A percentile compares a stretch with the other conserved stretches of the same genome.
phyloP scores from a whole-genome alignment of 805 yeast genomes.

The Torulaspora quercuum region DNA sequence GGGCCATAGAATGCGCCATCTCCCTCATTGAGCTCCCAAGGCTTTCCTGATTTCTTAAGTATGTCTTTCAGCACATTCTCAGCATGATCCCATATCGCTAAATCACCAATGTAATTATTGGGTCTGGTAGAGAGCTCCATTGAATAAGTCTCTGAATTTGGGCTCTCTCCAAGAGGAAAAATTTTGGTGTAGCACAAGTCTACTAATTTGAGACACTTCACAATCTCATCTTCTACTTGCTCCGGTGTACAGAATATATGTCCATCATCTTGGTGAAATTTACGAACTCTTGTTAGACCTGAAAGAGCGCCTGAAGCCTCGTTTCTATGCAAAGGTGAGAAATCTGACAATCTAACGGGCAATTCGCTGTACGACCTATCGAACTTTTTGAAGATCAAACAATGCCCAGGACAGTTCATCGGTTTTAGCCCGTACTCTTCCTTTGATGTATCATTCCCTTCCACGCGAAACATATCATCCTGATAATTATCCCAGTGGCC shows the following conservation, averaged over 20 bases:
- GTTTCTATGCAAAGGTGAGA: conserved; percentile 88
- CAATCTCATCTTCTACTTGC: conserved; percentile 74
- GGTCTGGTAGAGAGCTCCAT: conserved; percentile 86
- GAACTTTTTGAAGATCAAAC: conserved; percentile 70
- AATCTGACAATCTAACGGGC: conserved; percentile 83
- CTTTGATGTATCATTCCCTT: conserved; percentile 44
- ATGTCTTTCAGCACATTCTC: conserved; percentile 63
- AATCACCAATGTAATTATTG: conserved; percentile 68
- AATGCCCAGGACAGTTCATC: conserved; percentile 95
- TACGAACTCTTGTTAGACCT: conserved; percentile 87
- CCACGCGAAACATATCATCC: conserved; percentile 90
- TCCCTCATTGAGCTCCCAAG: conserved; percentile 77
- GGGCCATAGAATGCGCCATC: conserved; percentile 98
- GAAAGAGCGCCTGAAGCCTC: conserved; percentile 92
- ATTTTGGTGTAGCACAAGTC: conserved; percentile 70
- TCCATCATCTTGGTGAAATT: conserved; percentile 98
- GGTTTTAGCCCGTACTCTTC: conserved; percentile 82
- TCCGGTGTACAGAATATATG: conserved; percentile 84
- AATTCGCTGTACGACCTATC: conserved; percentile 82
- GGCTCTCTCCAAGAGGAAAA: conserved; percentile 33
- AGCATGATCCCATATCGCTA: conserved; percentile 78
- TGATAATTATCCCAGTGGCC: conserved; percentile 97
- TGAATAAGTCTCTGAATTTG: conserved; percentile 45
- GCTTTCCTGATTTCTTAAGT: conserved; percentile 49
- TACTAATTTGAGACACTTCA: conserved; percentile 65